phyloP scores from a whole-genome alignment of 169 alveolate genomes.

The Babesia ovis region DNA sequence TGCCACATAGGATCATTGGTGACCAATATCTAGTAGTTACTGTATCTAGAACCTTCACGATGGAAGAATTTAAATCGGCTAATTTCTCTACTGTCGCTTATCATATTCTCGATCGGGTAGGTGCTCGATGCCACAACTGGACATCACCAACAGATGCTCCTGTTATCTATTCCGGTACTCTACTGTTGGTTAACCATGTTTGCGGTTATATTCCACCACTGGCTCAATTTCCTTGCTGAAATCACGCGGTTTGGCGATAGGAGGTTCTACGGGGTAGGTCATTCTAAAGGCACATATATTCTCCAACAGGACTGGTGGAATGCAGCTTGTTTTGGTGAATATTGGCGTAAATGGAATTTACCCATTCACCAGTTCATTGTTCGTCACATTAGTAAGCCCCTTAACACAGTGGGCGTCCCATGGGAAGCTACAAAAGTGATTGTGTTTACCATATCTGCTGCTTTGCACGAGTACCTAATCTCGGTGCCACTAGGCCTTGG shows the following conservation, averaged over 20 bases:
- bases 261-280: slow-evolving; percentile 83
- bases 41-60: slow-evolving; percentile 84
- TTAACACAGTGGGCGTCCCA: slow-evolving; percentile 81
- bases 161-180: slow-evolving; percentile 88
- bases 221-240: slow-evolving; percentile 91
- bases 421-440: slow-evolving; percentile 72
- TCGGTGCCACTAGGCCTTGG: slow-evolving; percentile 88
- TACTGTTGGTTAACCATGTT: slow-evolving; percentile 92
- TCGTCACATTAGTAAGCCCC: slow-evolving; percentile 92
- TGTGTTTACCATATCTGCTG: slow-evolving; percentile 86
- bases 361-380: slow-evolving; percentile 92
- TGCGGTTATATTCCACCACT: slow-evolving; percentile 88
- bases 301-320: slow-evolving; percentile 91
- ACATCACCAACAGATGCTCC: slow-evolving; percentile 72
- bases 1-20: slow-evolving; percentile 73
- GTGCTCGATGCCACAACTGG: background rate
- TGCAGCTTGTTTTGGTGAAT: slow-evolving; percentile 88
- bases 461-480: slow-evolving; percentile 86
- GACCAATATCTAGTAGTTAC: slow-evolving; percentile 87
- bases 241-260: slow-evolving; percentile 92
- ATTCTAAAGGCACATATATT: background rate
- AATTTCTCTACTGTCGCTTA: slow-evolving; percentile 53
- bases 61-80: slow-evolving; percentile 81
- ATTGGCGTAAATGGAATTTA: slow-evolving; percentile 92
- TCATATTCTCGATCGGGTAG: slow-evolving; percentile 67